Conservation (phyloP, 768 basidiomycete genomes). For the Exsudoporus frostii region DNA sequence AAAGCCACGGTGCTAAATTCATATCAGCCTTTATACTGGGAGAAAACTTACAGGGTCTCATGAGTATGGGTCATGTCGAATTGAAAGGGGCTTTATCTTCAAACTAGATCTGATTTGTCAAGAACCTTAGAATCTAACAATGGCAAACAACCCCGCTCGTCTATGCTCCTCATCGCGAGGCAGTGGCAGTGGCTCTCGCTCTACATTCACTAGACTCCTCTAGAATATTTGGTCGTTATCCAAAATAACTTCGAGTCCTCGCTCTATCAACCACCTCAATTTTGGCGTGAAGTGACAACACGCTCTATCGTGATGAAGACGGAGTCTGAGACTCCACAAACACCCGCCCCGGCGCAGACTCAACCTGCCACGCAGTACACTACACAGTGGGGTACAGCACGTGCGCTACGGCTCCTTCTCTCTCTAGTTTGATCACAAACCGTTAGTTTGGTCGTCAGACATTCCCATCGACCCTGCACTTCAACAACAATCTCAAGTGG, state of each 20-base stretch:
- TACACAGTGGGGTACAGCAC: conserved; percentile 39
- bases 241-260: background rate
- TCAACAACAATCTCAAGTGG: conserved; percentile 53
- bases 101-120: conserved; percentile 5
- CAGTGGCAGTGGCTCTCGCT: background rate
- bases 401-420: conserved; percentile 26
- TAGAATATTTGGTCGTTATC: background rate
- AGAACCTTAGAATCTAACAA: conserved; percentile 22
- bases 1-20: too few relatives aligned
- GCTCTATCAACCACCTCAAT: background rate
- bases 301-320: conserved; percentile 36
- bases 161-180: background rate
- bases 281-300: background rate
- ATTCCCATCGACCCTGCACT: conserved; percentile 69
- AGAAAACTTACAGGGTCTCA: too few relatives aligned
- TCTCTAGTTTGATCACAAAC: background rate
- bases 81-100: too few relatives aligned
- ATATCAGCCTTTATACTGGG: too few relatives aligned
- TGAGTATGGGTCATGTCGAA: too few relatives aligned
- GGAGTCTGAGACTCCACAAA: conserved; percentile 37
- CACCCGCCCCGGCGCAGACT: conserved; percentile 32
- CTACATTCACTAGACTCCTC: background rate
- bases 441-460: conserved; percentile 33
- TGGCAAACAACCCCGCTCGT: conserved; percentile 14
- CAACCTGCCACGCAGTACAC: conserved; percentile 31